A percentile compares a stretch with the other conserved stretches of the same genome.
Evolutionary conservation across 805 yeast genomes (phyloP).

Genomic region (Cyberlindnera xylosilytica): DNA sequence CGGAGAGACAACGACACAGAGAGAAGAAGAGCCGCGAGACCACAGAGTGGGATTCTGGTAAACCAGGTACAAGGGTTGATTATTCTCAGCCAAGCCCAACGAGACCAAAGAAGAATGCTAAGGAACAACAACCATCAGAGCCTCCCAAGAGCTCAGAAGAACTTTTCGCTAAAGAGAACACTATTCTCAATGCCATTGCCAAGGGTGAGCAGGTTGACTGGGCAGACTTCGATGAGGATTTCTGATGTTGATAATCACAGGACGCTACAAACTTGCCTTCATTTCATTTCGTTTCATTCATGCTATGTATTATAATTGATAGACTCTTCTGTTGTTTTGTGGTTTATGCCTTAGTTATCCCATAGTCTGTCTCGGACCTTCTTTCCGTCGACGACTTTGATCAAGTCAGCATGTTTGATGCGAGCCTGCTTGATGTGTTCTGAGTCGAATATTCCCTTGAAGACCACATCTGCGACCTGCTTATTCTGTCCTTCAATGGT

Average conservation of each 20-base stretch:
- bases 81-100: not conserved
- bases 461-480: conserved; percentile 18
- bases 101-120: not conserved
- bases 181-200: conserved; percentile 16
- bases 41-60: conserved; percentile 16
- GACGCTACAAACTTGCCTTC: too few relatives aligned
- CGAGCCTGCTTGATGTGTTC: conserved; percentile 27
- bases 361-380: conserved; percentile 20
- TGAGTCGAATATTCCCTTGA: conserved; percentile 25
- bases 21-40: conserved; percentile 7
- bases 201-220: conserved; percentile 21
- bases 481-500: conserved; percentile 20
- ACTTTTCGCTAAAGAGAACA: conserved; percentile 9
- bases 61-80: conserved; percentile 9
- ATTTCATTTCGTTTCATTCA: too few relatives aligned
- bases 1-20: conserved; percentile 12
- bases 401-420: conserved; percentile 19
- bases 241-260: not conserved
- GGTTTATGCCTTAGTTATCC: conserved; percentile 11
- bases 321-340: not conserved
- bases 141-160: not conserved
- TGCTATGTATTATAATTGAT: not conserved
- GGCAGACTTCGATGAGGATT: conserved; percentile 24
- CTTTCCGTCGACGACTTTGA: conserved; percentile 17
- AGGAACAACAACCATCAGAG: not conserved